Evolutionary conservation across 345 rosid species (phyloP), one percentile per base, ranked within the genome.

Genomic region (Streptanthus diversifolius): DNA sequence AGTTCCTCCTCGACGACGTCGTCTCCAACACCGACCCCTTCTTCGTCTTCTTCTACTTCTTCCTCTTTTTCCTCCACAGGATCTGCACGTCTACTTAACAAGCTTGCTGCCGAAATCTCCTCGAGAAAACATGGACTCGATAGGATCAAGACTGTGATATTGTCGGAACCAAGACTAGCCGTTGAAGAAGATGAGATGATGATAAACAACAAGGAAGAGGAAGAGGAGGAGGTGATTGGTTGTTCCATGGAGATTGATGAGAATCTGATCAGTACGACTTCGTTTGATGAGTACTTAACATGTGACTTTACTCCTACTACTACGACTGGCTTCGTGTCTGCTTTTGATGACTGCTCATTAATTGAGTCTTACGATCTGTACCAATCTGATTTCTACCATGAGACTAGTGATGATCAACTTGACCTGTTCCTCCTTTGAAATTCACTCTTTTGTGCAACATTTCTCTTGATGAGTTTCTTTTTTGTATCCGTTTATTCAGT

Each of bases 81-180:
- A 56, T 69, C 70, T 14, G 65, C 70, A 12, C 41, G 66, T 12
- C 32, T 76, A 10, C 73, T 76, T 47, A 76, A 76, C 80, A 76
- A 55, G 57, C 75, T 76, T 13, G 80, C 80, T 63, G 2, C 74
- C 7, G 39, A 15, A 27, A 67, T 75, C 15, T 60, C 68, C 17
- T 69, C 66, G 2, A 63, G 35, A 5, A 54, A 27, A 69, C 36
- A 25, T 6, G 71, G 51, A 45, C 66, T 76, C 4, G 71, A 76
- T 4, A 63, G 1, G 25, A 70, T 76, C 73, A 74, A 67, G 63
- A 59, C 11, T 3, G 15, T 74, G 29, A 67, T 74, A 30, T 40
- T 41, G 17, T 49, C 73, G 22, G 73, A 74, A 66, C 58, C 77
- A 56, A 57, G 45, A 17, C 44, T 58, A 58, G 44, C 15, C n/a